Evolutionary conservation across 768 basidiomycete species (phyloP), one percentile per base, ranked within the genome.

Genomic region (Russula earlei): DNA sequence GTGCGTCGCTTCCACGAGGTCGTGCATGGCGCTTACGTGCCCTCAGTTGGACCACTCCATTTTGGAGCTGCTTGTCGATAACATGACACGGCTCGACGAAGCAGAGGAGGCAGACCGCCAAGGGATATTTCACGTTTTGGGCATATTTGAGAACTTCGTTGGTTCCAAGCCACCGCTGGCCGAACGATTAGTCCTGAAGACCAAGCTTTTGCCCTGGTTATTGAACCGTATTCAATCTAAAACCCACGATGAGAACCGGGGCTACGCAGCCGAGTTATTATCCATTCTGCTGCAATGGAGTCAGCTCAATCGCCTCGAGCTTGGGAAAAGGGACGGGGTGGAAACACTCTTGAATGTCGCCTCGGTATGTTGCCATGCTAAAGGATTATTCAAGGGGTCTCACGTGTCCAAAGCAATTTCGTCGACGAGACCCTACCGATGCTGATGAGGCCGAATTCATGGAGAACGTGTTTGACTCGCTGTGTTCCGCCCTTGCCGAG

Each of bases 401-500:
- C 17, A 38, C 43, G 46, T 31, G 34, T 33, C 20, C 52, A 20
- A 61, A 96, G 92, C 86, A 87, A 82, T 98, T 85, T 67, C 85
- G 94, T 40, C 78, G 80, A 66, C 78, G 82, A 54, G 89, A 97
- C 65, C 95, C 95, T 14, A 72, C 74, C 0, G 85, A 93, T 61
- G 77, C 85, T 8, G 96, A 98, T 59, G 96, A 99, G 71, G 76
- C 82, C 5, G 96, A 99, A 68, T 98, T 92, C 70, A 94, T 98
- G 93, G 96, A 98, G 67, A 98, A 99, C 68, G 65, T 91, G 4
- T 98, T 98, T 66, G 90, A 97, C 67, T 70, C 84, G 0, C 70
- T 99, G 22, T 98, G 96, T 67, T 94, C 93, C 0, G 78, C 85
- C 0, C 74, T 98, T 22, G 80, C 75, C 33, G 93, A 95, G 68